Evolutionary conservation across 2,329 filamentous ascomycete genomes (phyloP).

Genomic region (Dendryphion nanum): DNA sequence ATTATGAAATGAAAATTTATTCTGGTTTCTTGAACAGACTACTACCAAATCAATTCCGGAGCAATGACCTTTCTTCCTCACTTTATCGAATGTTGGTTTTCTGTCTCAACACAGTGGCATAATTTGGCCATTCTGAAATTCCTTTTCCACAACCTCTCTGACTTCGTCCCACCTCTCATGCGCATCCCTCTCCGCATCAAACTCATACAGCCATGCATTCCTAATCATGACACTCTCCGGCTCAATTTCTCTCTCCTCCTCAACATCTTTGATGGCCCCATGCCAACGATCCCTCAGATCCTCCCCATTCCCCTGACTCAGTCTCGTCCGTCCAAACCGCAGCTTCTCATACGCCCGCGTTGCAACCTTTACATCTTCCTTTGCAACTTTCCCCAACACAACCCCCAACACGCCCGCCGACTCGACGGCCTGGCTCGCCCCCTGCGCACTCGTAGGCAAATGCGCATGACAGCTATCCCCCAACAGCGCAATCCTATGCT

Average conservation of each 20-base stretch:
- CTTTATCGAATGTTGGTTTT: too few relatives aligned
- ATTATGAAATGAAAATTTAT: too few relatives aligned
- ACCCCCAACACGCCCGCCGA: conserved; percentile 33
- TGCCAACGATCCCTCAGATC: conserved; percentile 25
- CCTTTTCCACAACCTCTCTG: conserved; percentile 8
- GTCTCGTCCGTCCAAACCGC: conserved; percentile 18
- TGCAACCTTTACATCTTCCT: conserved; percentile 15
- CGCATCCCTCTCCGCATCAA: conserved; percentile 19
- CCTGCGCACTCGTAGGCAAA: conserved; percentile 53
- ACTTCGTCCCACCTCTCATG: conserved; percentile 11
- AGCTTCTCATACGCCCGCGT: conserved; percentile 21
- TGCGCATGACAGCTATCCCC: conserved; percentile 55
- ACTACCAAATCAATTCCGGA: too few relatives aligned
- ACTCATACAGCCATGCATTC: conserved; percentile 19
- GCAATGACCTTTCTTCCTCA: too few relatives aligned
- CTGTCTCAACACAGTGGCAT: conserved; percentile 13
- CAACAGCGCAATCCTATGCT: conserved; percentile 47
- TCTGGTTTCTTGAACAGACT: too few relatives aligned
- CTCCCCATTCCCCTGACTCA: conserved; percentile 23
- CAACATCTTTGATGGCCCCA: conserved; percentile 15
- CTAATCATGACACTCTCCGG: conserved; percentile 22
- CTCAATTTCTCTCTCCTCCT: conserved; percentile 17
- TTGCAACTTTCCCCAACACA: conserved; percentile 12
- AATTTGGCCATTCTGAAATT: conserved; percentile 12
- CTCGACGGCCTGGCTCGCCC: conserved; percentile 53